Conservation (phyloP, 2,329 filamentous ascomycete genomes). For the Gyromitra esculenta region DNA sequence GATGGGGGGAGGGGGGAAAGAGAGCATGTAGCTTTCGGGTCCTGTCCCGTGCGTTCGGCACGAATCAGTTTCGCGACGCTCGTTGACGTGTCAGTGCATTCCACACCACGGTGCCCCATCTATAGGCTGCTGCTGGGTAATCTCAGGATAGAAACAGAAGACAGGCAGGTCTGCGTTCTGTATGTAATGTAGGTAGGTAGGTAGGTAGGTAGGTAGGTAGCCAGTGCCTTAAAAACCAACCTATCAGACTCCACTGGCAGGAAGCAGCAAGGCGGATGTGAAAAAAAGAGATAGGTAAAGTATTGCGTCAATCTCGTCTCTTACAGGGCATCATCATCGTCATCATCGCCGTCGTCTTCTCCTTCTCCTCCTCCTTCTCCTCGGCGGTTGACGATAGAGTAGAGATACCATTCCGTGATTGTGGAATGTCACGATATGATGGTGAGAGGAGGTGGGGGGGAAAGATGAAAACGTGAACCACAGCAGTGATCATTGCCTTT, state of each 20-base stretch:
- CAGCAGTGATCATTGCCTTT: slow-evolving; percentile 32
- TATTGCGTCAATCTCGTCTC: not conserved
- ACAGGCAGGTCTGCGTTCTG: not conserved
- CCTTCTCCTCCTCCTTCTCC: slow-evolving; percentile 15
- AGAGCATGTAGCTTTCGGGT: slow-evolving; percentile 36
- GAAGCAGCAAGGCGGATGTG: slow-evolving; percentile 5
- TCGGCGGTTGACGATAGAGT: slow-evolving; percentile 16
- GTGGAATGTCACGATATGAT: slow-evolving; percentile 31
- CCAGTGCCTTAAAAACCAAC: slow-evolving; percentile 15
- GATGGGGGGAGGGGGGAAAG: not conserved
- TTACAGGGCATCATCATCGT: not conserved
- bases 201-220: slow-evolving; percentile 22
- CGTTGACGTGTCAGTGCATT: slow-evolving; percentile 50
- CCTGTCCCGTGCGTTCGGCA: slow-evolving; percentile 45
- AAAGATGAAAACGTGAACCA: not conserved
- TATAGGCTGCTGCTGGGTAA: slow-evolving; percentile 43
- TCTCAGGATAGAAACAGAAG: slow-evolving; percentile 38
- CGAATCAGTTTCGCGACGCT: slow-evolving; percentile 38
- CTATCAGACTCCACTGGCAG: slow-evolving; percentile 30
- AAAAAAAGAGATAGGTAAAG: slow-evolving; percentile 24
- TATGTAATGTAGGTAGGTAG: slow-evolving; percentile 12
- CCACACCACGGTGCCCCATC: slow-evolving; percentile 19
- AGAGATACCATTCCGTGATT: slow-evolving; percentile 18
- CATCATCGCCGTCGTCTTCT: not conserved
- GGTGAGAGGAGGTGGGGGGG: not conserved